Base-by-base conservation (phyloP, 805 yeast species). In the Hanseniaspora meyeri region DNA sequence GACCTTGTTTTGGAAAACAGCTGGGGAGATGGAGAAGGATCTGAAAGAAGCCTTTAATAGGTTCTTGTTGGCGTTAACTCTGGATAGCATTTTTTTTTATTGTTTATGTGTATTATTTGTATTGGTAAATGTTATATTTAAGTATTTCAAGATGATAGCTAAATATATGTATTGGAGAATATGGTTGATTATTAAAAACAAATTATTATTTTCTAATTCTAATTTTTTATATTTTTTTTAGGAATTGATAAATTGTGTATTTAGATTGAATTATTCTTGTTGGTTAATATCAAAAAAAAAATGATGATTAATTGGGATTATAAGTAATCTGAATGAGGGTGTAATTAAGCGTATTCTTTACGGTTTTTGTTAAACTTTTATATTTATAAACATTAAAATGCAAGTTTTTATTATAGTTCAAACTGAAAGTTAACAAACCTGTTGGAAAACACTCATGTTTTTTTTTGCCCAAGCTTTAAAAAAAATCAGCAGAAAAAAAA, bases 41-140 rank as follows among this genome's bases (percentile, higher is more conserved):
- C 57, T 53, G n/a, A 49, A 46, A n/a, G 51, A n/a, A 10, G 50
- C 24, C 20, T 34, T 53, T 36, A 53, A 39, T 38, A 53, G 36
- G 40, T 20, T 16, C 38, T 40, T 53, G 32, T 36, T 19, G 40
- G 38, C n/a, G n/a, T 39, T 53, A 17, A 53, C 57, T 53, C 57
- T 53, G 32, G 57, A 53, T 38, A 53, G 34, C 57, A 53, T 53
- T 38, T 3, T 53, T 38, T 3, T 39, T 49, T 14, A 17, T 31
- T 45, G 8, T 34, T 12, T 53, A 20, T 45, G 20, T 45, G 45
- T 34, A 40, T 42, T 20, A 16, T 24, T 40, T 20, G 29, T 31
- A 24, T 24, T 40, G 10, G 29, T 31, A 24, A 12, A 31, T 29
- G 17, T 29, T 29, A 31, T 29, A 45, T 12, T 17, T 11, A 38